Conservation (phyloP, 257 asterid genomes). For the Orobanche coerulescens region DNA sequence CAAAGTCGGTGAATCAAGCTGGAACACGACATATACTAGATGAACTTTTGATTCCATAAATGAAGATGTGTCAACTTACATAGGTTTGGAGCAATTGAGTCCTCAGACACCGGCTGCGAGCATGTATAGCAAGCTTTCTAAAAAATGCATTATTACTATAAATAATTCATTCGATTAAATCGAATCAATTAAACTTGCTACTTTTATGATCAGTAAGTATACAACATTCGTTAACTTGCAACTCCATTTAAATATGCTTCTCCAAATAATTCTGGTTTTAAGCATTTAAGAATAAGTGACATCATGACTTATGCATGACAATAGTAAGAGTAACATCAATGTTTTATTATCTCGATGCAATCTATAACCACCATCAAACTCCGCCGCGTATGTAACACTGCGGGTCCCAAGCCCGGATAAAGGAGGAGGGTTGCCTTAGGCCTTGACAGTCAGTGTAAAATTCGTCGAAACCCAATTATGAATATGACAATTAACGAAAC, state of each 20-base stretch:
- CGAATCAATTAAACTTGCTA: constrained; percentile 6
- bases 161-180: not conserved
- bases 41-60: no score
- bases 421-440: no score
- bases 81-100: constrained; percentile 65
- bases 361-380: no score
- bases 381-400: no score
- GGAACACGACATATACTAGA: no score
- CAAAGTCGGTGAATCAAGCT: not conserved
- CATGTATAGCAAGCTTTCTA: constrained; percentile 90
- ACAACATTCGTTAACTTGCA: no score
- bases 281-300: not conserved
- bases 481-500: no score
- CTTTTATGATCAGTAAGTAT: constrained; percentile 11
- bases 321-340: not conserved
- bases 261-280: not conserved
- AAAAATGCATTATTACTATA: constrained; percentile 27
- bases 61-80: constrained; percentile 47
- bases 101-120: constrained; percentile 63
- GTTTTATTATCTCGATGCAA: not conserved
- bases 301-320: not conserved
- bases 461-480: no score
- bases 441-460: no score
- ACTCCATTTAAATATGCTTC: constrained; percentile 1
- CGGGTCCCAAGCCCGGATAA: no score